A percentile compares a stretch with the other conserved stretches of the same genome.
Evolutionary conservation across 2,329 filamentous ascomycete genomes (phyloP).

Genomic region (Ceratocystis lukuohia): DNA sequence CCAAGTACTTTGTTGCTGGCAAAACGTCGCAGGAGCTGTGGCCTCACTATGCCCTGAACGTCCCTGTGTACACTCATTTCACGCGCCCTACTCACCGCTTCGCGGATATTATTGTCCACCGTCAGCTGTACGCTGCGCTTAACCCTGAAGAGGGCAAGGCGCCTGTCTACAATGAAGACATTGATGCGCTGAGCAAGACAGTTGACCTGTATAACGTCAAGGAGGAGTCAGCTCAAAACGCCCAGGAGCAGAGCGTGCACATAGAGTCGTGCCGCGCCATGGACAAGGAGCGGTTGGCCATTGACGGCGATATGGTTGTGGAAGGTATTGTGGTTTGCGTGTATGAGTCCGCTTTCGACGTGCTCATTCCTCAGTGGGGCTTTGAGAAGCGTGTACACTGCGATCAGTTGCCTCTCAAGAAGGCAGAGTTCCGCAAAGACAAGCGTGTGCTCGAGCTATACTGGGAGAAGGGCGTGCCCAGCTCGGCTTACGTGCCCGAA

Average conservation of each 20-base stretch:
- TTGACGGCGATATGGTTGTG: conserved; percentile 81
- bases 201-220: conserved; percentile 96
- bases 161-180: conserved; percentile 60
- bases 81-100: conserved; percentile 91
- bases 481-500: conserved; percentile 88
- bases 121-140: conserved; percentile 77
- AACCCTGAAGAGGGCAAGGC: conserved; percentile 51
- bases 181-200: conserved; percentile 79
- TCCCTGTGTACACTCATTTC: conserved; percentile 93
- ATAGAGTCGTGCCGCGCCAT: conserved; percentile 94
- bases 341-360: conserved; percentile 96
- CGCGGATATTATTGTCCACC: conserved; percentile 87
- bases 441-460: conserved; percentile 89
- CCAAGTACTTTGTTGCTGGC: conserved; percentile 82
- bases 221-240: conserved; percentile 95
- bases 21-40: conserved; percentile 66
- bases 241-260: conserved; percentile 96
- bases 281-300: conserved; percentile 78
- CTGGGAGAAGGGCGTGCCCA: conserved; percentile 98
- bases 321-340: conserved; percentile 95
- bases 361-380: conserved; percentile 93
- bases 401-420: conserved; percentile 92
- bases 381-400: conserved; percentile 99
- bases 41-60: conserved; percentile 82
- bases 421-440: conserved; percentile 98